A percentile compares a stretch with the other conserved stretches of the same genome.
These are phyloP conservation scores for Mucor circinelloides DNA, from an alignment of 371 early-diverging fungal genomes.

Conservation along the genomic window DNA sequence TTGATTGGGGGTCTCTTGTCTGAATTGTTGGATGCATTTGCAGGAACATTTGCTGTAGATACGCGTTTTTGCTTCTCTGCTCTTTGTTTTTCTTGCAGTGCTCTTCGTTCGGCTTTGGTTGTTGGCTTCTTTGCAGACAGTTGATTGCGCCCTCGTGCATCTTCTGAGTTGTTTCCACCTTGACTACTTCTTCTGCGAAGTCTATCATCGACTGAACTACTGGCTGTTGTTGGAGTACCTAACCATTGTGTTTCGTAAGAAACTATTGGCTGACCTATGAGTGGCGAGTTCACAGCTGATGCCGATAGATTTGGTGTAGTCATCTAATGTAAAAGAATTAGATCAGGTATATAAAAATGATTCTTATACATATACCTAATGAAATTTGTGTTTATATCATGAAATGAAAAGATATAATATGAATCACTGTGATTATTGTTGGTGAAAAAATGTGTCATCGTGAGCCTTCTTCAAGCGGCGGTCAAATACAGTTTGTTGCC, in stretches of 20 bases:
- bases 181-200: neutral
- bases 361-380: too few species aligned
- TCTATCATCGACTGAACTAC: neutral
- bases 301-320: neutral
- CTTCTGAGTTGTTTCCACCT: neutral
- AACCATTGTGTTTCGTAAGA: constrained; percentile 10
- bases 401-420: neutral
- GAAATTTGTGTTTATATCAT: neutral
- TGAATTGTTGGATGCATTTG: constrained; percentile 11
- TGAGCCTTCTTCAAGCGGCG: neutral
- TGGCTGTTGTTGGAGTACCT: neutral
- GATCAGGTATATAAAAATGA: neutral
- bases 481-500: neutral
- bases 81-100: constrained; percentile 70
- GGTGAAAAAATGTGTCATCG: neutral
- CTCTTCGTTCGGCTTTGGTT: constrained; percentile 87
- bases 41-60: constrained; percentile 23
- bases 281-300: neutral
- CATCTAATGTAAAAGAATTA: neutral
- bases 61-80: constrained; percentile 64
- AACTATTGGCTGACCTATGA: constrained; percentile 3
- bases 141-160: neutral
- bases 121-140: neutral
- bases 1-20: neutral
- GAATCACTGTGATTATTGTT: neutral